Conservation (phyloP, 2,329 filamentous ascomycete genomes). For the Ceratocystis cacaofunesta region DNA sequence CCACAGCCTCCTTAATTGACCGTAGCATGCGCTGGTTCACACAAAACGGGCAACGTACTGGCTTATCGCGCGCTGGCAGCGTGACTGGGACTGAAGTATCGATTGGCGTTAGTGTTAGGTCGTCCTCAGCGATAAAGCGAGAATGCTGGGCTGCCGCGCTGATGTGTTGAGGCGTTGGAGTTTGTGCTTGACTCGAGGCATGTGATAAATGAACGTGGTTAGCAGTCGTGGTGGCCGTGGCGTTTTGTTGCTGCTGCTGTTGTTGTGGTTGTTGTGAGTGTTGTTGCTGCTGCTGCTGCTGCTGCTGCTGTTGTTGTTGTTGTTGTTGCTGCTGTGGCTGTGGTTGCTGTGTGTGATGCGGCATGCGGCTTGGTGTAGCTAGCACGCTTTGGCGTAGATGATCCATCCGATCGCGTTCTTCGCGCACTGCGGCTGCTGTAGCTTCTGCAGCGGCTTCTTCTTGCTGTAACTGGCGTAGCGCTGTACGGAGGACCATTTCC, state of each 20-base stretch:
- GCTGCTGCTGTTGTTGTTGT: background rate
- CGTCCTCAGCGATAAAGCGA: slow-evolving; percentile 21
- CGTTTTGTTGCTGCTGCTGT: background rate
- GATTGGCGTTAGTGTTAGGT: slow-evolving; percentile 41
- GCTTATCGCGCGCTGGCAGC: slow-evolving; percentile 32
- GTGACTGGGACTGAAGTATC: slow-evolving; percentile 34
- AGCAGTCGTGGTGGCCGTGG: background rate
- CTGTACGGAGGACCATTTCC: slow-evolving; percentile 44
- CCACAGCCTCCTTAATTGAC: slow-evolving; percentile 46
- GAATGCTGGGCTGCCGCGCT: slow-evolving; percentile 18
- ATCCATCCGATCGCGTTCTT: slow-evolving; percentile 37
- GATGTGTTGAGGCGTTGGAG: slow-evolving; percentile 14
- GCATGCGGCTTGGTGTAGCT: slow-evolving; percentile 18
- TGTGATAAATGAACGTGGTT: background rate
- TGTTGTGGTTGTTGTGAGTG: background rate
- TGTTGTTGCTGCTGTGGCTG: background rate
- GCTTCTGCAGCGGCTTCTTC: slow-evolving; percentile 44
- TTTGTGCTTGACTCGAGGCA: background rate
- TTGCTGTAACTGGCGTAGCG: slow-evolving; percentile 42
- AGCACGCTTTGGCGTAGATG: slow-evolving; percentile 21
- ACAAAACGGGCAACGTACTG: slow-evolving; percentile 44
- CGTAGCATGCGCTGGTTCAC: slow-evolving; percentile 47
- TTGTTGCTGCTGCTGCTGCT: background rate
- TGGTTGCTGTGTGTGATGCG: background rate
- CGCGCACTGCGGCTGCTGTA: slow-evolving; percentile 39